Evolutionary conservation across 75 land plant genomes (phyloP).

Genomic region (Cryptomeria japonica): DNA sequence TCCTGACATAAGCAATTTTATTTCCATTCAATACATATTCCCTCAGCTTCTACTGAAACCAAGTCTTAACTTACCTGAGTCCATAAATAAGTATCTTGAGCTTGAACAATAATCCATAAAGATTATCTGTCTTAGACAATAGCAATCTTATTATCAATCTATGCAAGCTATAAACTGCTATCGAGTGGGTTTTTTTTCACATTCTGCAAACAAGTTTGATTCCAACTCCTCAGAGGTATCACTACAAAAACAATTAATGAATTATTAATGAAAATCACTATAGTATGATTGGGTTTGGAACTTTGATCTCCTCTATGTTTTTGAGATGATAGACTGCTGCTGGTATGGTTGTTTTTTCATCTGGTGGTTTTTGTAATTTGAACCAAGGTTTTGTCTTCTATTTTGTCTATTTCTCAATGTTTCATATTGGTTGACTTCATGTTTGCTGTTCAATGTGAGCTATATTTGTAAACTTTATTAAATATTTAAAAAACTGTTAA

Average conservation of each 20-base stretch:
- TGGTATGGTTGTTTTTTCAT: too few relatives aligned
- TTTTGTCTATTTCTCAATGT: too few relatives aligned
- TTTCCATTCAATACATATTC: background rate
- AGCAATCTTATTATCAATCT: background rate
- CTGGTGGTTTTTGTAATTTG: too few relatives aligned
- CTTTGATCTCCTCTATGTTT: too few relatives aligned
- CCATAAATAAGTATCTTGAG: background rate
- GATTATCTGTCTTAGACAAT: background rate
- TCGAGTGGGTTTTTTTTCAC: background rate
- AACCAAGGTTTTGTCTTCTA: too few relatives aligned
- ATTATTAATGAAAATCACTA: background rate
- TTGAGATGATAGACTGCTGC: too few relatives aligned
- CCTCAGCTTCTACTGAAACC: background rate
- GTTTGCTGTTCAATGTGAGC: too few relatives aligned
- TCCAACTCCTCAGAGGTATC: background rate
- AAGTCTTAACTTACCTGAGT: background rate
- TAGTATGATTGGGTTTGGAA: too few relatives aligned
- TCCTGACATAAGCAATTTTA: background rate
- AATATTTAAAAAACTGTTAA: too few relatives aligned
- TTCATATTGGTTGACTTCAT: too few relatives aligned
- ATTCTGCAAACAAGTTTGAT: background rate
- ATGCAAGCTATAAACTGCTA: background rate
- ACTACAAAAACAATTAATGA: background rate
- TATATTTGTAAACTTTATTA: too few relatives aligned
- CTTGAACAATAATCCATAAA: background rate